Base-by-base conservation (phyloP, 768 basidiomycete genomes). In the Lanmaoa pseudosensibilis region DNA sequence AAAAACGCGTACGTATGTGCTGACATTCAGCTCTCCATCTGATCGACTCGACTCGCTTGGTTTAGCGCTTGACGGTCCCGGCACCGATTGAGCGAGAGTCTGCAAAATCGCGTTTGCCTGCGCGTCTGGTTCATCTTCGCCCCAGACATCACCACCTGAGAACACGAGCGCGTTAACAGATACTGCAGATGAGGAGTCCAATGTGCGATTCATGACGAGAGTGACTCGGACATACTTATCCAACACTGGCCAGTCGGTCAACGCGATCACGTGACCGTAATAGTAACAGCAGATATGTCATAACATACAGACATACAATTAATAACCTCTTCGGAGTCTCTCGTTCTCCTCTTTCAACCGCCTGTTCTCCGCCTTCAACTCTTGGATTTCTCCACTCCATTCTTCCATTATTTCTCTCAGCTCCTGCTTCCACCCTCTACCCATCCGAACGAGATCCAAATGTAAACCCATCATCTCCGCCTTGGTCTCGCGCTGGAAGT, bases 381-480 rank as follows among this genome's bases (percentile, higher is more conserved):
- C 73, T 46, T 57, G 67, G 60, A 90, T 68, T 63, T 88, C 87
- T 16, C 79, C 81, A 1, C 75, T 78, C 73, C 82, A 81, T 64
- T 85, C 85, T 34, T 82, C 81, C 80, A 88, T 83, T 62, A 82
- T 65, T 40, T 75, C 76, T 51, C 83, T 75, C 66, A 90, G 73
- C 68, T 90, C 88, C 48, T 70, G 76, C 70, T 82, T 83, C 87
- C 85, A 88, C 25, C 79, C 80, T 34, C 85, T 73, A 2, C 88
- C 86, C 84, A 90, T 85, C 54, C 81, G 77, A 36, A 92, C 74
- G 54, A 90, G 65, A 65, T 92, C 89, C 57, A 92, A 64, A 70
- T 92, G 90, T 54, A 91, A 73, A 2, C 86, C 87, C 67, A 81
- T 79, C 79, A 90, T 82, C 76, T 90, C 85, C n/a, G 81, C 77